phyloP scores from a whole-genome alignment of 495 filamentous ascomycete species.

The Aspergillus cavernicola region DNA sequence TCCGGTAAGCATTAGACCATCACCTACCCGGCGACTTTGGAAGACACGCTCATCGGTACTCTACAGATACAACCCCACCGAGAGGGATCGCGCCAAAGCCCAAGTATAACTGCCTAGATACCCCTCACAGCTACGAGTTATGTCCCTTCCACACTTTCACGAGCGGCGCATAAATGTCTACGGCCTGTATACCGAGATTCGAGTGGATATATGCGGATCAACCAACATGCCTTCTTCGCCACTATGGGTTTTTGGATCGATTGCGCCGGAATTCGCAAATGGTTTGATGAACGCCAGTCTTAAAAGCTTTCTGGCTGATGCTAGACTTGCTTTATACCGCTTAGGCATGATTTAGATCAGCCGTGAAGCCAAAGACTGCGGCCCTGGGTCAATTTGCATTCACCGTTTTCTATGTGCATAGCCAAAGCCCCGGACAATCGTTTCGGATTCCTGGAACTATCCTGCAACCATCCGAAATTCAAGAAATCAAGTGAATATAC shows the following conservation, averaged over 20 bases:
- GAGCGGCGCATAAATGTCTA: neutral
- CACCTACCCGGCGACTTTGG: neutral
- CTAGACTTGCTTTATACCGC: no score
- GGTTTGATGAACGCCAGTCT: no score
- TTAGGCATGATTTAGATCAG: no score
- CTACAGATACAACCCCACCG: slow-evolving; percentile 31
- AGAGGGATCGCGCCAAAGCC: slow-evolving; percentile 34
- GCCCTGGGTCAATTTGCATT: no score
- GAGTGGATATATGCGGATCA: neutral
- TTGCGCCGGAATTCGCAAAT: neutral
- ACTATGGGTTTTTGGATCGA: neutral
- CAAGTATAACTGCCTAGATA: slow-evolving; percentile 21
- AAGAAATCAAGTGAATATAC: no score
- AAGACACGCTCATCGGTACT: neutral
- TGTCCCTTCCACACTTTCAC: neutral
- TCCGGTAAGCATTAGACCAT: slow-evolving; percentile 60
- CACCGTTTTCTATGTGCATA: no score
- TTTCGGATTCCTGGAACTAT: no score
- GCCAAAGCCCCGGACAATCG: no score
- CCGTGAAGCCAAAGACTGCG: no score
- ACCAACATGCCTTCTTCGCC: neutral
- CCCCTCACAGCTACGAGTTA: neutral
- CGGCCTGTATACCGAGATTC: neutral
- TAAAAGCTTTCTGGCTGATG: no score
- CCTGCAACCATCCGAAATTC: no score